phyloP scores from a whole-genome alignment of 2,329 filamentous ascomycete species.

The Cercospora nicotianae region DNA sequence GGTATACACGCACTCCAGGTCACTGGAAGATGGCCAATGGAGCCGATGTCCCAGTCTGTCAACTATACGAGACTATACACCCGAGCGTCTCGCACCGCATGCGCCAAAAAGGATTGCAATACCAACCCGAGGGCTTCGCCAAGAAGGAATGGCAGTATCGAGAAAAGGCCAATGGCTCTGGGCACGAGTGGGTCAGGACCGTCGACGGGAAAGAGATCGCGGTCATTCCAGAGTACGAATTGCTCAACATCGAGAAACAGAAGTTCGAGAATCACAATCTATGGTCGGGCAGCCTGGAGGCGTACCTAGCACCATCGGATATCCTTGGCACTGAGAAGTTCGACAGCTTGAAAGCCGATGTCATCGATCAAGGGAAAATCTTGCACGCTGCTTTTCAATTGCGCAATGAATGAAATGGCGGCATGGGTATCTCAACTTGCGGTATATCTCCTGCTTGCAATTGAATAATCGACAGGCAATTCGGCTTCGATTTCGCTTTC shows the following conservation, averaged over 20 bases:
- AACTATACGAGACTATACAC: constrained; percentile 23
- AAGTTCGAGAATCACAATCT: constrained; percentile 14
- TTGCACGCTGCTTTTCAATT: background rate
- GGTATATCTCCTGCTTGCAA: background rate
- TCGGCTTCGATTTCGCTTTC: background rate
- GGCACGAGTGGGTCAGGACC: constrained; percentile 12
- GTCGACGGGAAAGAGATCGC: constrained; percentile 10
- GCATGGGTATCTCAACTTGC: background rate
- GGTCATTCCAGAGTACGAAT: constrained; percentile 15
- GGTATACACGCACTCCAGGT: constrained; percentile 18
- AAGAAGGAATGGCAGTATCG: constrained; percentile 16
- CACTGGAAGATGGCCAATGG: constrained; percentile 14
- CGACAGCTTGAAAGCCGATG: constrained; percentile 6
- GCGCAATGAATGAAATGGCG: background rate
- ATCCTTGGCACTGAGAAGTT: constrained; percentile 5
- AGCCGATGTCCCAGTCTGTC: constrained; percentile 7
- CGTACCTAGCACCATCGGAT: constrained; percentile 11
- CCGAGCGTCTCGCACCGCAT: constrained; percentile 21
- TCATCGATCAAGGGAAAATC: constrained; percentile 4
- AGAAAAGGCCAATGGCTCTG: background rate
- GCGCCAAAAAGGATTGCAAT: background rate
- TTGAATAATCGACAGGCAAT: background rate
- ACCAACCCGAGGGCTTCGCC: constrained; percentile 13
- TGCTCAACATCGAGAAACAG: constrained; percentile 6
- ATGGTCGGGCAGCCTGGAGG: constrained; percentile 17